These are phyloP conservation scores for Hymenoscyphus scutula DNA, from an alignment of 2,329 filamentous ascomycete species.

Conservation along the genomic window DNA sequence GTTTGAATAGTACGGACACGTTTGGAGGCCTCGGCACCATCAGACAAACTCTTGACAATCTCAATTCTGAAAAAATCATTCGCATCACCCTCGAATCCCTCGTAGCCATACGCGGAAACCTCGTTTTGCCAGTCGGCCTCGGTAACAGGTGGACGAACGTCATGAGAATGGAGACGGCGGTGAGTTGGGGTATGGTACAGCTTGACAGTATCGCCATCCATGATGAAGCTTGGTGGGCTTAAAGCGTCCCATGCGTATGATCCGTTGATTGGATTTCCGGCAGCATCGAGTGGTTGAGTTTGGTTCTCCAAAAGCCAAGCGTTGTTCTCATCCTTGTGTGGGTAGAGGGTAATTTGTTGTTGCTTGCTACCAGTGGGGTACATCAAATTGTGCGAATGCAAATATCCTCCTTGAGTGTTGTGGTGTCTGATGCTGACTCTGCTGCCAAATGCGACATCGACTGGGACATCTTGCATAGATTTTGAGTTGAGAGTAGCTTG, in stretches of 20 bases:
- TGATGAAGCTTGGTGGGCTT: conserved; percentile 63
- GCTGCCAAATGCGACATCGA: conserved; percentile 87
- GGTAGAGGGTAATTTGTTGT: conserved; percentile 96
- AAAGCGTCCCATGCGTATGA: conserved; percentile 80
- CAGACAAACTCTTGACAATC: conserved; percentile 87
- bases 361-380: conserved; percentile 97
- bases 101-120: conserved; percentile 94
- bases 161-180: conserved; percentile 92
- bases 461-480: conserved; percentile 91
- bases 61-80: conserved; percentile 95
- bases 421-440: conserved; percentile 83
- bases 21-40: conserved; percentile 73
- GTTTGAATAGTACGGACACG: conserved; percentile 90
- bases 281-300: conserved; percentile 78
- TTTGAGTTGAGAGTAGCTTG: conserved; percentile 96
- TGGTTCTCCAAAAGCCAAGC: conserved; percentile 92
- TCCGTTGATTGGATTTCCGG: conserved; percentile 76
- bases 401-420: conserved; percentile 96
- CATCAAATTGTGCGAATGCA: conserved; percentile 97
- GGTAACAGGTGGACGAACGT: conserved; percentile 81
- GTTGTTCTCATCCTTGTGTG: conserved; percentile 99
- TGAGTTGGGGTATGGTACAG: conserved; percentile 82
- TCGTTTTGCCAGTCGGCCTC: conserved; percentile 95
- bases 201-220: conserved; percentile 76
- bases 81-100: conserved; percentile 93